These are phyloP conservation scores for Curvularia lunata DNA, from an alignment of 2,329 filamentous ascomycete genomes.

Conservation along the genomic window DNA sequence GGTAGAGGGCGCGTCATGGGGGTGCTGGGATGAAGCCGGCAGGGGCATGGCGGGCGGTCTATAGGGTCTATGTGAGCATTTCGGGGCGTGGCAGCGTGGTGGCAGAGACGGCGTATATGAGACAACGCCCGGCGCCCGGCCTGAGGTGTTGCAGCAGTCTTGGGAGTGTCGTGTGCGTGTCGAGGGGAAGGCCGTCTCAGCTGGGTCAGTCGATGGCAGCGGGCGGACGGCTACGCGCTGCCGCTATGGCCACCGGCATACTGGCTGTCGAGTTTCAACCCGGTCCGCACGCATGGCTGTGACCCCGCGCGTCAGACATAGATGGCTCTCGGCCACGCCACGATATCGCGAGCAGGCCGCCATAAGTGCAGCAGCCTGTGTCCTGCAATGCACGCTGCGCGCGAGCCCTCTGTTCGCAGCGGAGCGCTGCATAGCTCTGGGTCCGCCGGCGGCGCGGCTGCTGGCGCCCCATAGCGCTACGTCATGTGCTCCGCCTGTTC, in stretches of 20 bases:
- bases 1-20: conserved; percentile 35
- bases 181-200: conserved; percentile 1
- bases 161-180: conserved; percentile 7
- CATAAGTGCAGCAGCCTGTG: background rate
- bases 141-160: background rate
- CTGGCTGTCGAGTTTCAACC: conserved; percentile 15
- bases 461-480: conserved; percentile 10
- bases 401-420: conserved; percentile 6
- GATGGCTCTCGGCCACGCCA: background rate
- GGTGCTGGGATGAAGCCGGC: conserved; percentile 35
- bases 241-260: conserved; percentile 10
- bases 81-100: conserved; percentile 1
- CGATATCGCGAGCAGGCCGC: background rate
- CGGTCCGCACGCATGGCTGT: conserved; percentile 12
- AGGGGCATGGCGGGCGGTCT: conserved; percentile 41
- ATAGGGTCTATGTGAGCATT: conserved; percentile 42
- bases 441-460: conserved; percentile 8
- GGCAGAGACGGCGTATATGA: background rate
- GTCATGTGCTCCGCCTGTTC: conserved; percentile 32
- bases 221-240: conserved; percentile 16
- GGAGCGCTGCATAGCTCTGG: conserved; percentile 6
- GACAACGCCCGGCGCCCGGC: conserved; percentile 13
- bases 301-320: conserved; percentile 12
- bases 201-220: conserved; percentile 17
- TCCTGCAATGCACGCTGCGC: conserved; percentile 6